Percentiles rank a stretch among this genome's conserved stretches.
These are phyloP conservation scores for Ustilago shanxiensis DNA, from an alignment of 1,284 basidiomycete genomes.

Conservation along the genomic window DNA sequence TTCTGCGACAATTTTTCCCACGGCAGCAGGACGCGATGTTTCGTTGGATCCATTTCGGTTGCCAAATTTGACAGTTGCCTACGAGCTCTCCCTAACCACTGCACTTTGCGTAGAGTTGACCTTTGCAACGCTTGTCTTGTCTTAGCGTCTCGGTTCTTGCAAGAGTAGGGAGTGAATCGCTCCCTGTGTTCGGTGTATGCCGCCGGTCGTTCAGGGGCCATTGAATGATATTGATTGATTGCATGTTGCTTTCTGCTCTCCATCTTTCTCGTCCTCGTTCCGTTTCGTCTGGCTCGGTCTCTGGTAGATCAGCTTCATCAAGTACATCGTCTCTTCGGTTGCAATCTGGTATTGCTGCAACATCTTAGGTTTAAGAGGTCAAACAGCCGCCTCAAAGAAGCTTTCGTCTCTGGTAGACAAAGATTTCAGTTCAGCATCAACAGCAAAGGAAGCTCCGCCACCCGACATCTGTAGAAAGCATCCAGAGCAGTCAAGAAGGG, in stretches of 20 bases:
- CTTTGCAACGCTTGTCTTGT: too few species aligned
- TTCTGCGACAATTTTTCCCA: background rate
- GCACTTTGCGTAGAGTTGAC: background rate
- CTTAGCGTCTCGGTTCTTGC: too few species aligned
- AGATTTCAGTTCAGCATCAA: background rate
- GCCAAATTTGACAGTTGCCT: conserved; percentile 41
- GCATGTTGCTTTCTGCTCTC: background rate
- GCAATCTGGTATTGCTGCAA: conserved; percentile 38
- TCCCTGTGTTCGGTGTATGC: background rate
- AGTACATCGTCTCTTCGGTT: background rate
- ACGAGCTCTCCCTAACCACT: too few species aligned
- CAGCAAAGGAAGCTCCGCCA: too few species aligned
- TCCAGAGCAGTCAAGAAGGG: background rate
- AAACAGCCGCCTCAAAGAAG: conserved; percentile 13
- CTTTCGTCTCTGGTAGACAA: conserved; percentile 26
- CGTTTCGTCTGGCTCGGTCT: conserved; percentile 21
- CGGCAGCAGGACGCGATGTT: conserved; percentile 19
- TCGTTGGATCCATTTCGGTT: background rate
- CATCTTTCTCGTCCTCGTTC: conserved; percentile 6
- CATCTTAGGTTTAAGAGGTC: background rate
- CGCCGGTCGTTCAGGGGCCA: background rate
- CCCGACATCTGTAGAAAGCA: too few species aligned
- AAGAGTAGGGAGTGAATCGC: conserved; percentile 10
- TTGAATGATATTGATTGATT: background rate
- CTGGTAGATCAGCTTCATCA: conserved; percentile 28